A percentile compares a stretch with the other conserved stretches of the same genome.
These are phyloP conservation scores for Proliferodiscus dingleyae DNA, from an alignment of 2,329 filamentous ascomycete genomes.

Conservation along the genomic window DNA sequence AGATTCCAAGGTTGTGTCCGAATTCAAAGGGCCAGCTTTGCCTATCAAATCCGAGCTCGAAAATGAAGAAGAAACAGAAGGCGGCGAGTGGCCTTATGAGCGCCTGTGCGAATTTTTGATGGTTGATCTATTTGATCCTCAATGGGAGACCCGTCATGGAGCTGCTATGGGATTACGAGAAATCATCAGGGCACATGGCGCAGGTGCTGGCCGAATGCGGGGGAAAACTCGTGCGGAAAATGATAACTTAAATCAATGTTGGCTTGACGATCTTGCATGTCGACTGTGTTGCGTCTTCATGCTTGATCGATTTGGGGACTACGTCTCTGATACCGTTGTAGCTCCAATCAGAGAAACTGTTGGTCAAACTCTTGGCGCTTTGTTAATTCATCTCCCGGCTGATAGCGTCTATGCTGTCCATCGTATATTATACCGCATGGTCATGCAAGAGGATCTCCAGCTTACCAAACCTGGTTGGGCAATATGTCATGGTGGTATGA, in stretches of 20 bases:
- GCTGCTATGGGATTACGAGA: slow-evolving; percentile 93
- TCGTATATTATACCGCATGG: slow-evolving; percentile 76
- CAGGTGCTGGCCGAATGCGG: slow-evolving; percentile 73
- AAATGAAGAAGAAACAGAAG: slow-evolving; percentile 69
- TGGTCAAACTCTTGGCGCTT: slow-evolving; percentile 85
- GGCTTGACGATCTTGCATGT: slow-evolving; percentile 93
- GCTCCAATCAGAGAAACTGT: slow-evolving; percentile 94
- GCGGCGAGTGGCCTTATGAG: slow-evolving; percentile 89
- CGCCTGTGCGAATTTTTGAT: slow-evolving; percentile 90
- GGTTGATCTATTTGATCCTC: slow-evolving; percentile 85
- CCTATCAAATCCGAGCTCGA: slow-evolving; percentile 85
- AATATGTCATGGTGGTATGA: slow-evolving; percentile 96
- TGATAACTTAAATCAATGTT: slow-evolving; percentile 70
- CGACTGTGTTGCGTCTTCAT: slow-evolving; percentile 93
- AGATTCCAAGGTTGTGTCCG: slow-evolving; percentile 85
- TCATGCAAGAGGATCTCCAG: slow-evolving; percentile 81
- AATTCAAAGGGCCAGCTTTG: slow-evolving; percentile 82
- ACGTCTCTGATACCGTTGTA: slow-evolving; percentile 94
- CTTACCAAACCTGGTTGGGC: slow-evolving; percentile 79
- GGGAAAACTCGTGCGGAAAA: slow-evolving; percentile 71
- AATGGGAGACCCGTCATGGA: slow-evolving; percentile 94
- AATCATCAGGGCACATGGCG: slow-evolving; percentile 85
- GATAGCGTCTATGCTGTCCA: slow-evolving; percentile 82
- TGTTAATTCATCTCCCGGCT: slow-evolving; percentile 76
- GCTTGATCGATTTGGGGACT: slow-evolving; percentile 95